phyloP scores from a whole-genome alignment of 2,329 filamentous ascomycete genomes.

The Stachybotrys chartarum region DNA sequence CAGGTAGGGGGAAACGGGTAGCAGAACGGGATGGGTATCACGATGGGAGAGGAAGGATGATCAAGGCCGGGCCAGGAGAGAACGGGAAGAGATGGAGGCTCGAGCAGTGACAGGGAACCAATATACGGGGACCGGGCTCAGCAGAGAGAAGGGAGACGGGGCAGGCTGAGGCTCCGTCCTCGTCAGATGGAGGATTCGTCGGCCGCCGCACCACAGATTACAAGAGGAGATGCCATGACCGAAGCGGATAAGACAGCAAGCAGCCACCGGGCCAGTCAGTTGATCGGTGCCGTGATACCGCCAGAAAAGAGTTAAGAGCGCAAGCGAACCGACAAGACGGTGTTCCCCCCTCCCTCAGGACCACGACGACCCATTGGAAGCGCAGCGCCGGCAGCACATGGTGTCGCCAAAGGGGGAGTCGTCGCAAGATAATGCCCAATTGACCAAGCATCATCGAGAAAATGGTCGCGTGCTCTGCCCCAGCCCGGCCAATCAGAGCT shows the following conservation, averaged over 20 bases:
- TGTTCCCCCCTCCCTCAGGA: not conserved
- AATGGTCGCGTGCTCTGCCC: conserved; percentile 33
- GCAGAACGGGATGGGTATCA: not conserved
- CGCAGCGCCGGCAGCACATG: too few relatives aligned
- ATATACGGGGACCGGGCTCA: not conserved
- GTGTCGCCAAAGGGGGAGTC: too few relatives aligned
- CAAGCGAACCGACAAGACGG: too few relatives aligned
- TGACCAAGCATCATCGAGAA: conserved; percentile 37
- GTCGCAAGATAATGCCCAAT: conserved; percentile 6
- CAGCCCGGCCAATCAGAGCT: conserved; percentile 24
- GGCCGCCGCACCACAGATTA: not conserved
- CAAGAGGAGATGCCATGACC: not conserved
- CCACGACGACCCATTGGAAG: too few relatives aligned
- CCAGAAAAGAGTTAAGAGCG: too few relatives aligned
- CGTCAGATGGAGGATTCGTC: not conserved
- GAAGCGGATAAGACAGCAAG: not conserved
- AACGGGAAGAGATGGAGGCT: not conserved
- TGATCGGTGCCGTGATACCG: too few relatives aligned
- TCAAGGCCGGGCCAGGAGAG: not conserved
- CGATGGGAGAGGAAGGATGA: not conserved
- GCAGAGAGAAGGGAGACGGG: not conserved
- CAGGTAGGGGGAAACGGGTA: not conserved
- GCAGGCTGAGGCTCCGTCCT: not conserved
- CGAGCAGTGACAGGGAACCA: not conserved
- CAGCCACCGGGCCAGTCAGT: too few relatives aligned